Conservation (phyloP, 1,139 yeast genomes). For the Hemisphaericaspora lyxosophila region DNA sequence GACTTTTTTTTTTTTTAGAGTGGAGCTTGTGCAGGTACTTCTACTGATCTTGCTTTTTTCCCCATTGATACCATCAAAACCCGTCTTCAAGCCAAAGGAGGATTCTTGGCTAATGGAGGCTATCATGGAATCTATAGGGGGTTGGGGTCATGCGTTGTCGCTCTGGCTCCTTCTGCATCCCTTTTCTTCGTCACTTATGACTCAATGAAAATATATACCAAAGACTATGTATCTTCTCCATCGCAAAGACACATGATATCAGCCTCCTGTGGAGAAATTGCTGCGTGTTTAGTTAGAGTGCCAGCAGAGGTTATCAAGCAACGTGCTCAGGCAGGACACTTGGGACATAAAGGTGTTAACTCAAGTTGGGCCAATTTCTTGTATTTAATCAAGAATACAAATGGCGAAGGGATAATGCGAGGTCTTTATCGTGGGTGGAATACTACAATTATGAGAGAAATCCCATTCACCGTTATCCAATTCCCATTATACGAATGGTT, state of each 20-base stretch:
- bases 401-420: slow-evolving; percentile 74
- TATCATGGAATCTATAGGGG: slow-evolving; percentile 90
- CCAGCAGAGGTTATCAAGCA: slow-evolving; percentile 97
- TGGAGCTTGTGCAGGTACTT: slow-evolving; percentile 96
- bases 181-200: slow-evolving; percentile 90
- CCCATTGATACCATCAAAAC: slow-evolving; percentile 96
- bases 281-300: slow-evolving; percentile 91
- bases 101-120: slow-evolving; percentile 90
- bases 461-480: slow-evolving; percentile 93
- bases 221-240: slow-evolving; percentile 30
- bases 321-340: slow-evolving; percentile 73
- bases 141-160: slow-evolving; percentile 88
- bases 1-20: slow-evolving; percentile 39
- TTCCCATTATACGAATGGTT: slow-evolving; percentile 89
- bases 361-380: slow-evolving; percentile 66
- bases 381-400: slow-evolving; percentile 53
- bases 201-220: slow-evolving; percentile 57
- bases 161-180: slow-evolving; percentile 93
- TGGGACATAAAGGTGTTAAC: slow-evolving; percentile 49
- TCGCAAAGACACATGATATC: slow-evolving; percentile 73
- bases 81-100: slow-evolving; percentile 91
- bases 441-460: slow-evolving; percentile 88
- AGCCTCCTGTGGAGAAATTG: slow-evolving; percentile 86
- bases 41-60: slow-evolving; percentile 90
- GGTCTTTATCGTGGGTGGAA: slow-evolving; percentile 94